A percentile compares a stretch with the other conserved stretches of the same genome.
These are phyloP conservation scores for Aspergillus sclerotioniger DNA, from an alignment of 495 filamentous ascomycete species.

Conservation along the genomic window DNA sequence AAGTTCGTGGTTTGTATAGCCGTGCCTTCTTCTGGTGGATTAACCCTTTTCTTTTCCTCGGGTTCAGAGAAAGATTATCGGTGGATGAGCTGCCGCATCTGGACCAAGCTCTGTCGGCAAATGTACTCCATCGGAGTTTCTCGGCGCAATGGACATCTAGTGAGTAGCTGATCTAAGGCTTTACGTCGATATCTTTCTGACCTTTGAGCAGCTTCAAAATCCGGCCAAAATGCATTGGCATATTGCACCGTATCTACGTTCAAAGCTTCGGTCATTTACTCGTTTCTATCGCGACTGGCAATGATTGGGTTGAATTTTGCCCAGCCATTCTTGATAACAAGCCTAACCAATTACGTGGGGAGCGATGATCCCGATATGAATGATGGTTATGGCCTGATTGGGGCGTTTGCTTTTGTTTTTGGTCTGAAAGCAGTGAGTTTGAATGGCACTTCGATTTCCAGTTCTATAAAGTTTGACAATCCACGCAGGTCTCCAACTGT, in stretches of 20 bases:
- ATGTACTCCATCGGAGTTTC: not conserved
- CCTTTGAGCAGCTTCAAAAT: not conserved
- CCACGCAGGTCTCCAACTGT: not conserved
- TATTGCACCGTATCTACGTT: not conserved
- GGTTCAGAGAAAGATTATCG: not conserved
- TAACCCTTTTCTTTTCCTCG: not conserved
- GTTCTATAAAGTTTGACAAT: not conserved
- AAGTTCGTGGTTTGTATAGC: not conserved
- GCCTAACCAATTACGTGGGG: not conserved
- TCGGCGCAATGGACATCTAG: not conserved
- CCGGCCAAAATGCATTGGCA: not conserved
- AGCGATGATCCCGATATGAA: not conserved
- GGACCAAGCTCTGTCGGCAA: not conserved
- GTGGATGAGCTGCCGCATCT: not conserved
- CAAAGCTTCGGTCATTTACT: not conserved
- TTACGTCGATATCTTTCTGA: not conserved
- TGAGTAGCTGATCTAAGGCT: too few species aligned
- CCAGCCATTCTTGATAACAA: not conserved
- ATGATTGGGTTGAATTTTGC: not conserved
- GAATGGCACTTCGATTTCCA: not conserved
- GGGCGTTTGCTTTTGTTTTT: not conserved
- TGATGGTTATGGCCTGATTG: not conserved
- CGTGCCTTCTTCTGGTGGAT: constrained; percentile 2
- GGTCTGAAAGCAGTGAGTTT: not conserved
- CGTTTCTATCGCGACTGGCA: not conserved